Base-by-base conservation (phyloP, 1,284 basidiomycete species). In the Limonomyces culmigenus region DNA sequence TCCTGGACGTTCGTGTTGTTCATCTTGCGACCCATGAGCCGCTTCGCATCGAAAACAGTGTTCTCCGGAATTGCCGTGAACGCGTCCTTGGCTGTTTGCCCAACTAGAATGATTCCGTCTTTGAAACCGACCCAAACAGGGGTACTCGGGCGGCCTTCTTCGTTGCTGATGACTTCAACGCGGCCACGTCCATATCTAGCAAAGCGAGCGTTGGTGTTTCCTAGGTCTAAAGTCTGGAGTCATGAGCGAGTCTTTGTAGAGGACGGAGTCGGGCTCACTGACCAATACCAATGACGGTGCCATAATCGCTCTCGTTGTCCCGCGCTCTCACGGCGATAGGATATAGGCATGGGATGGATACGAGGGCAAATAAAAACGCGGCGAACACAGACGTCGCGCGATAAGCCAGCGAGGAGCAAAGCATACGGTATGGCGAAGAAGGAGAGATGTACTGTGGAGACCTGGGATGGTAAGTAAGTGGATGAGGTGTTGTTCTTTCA, bases 41-140 rank as follows among this genome's bases (percentile, higher is more conserved):
- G 91, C 59, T 97, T 97, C 42, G 91, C 89, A 59, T 96, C 92
- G 53, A 96, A 97, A 47, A 95, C 81, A 8, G 92, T 97, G 64
- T 96, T 96, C 55, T 75, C 60, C 17, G 92, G 89, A 62, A 93
- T 93, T 13, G 74, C 65, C 52, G 77, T 74, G 61, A 67, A 80
- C 1, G 76, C 78, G 46, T 85, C 85, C 56, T 83, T 86, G 30
- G 81, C 80, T 36, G 67, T 61, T 53, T 86, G 79, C 47, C 79
- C 80, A 42, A 86, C 71, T 52, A 97, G 70, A 56, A 92, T 79
- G 59, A 98, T 93, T 1, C 89, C 86, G 6, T 89, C 80, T 33
- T 76, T 73, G 64, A 95, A 95, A 44, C 69, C 67, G 45, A 95
- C 91, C 84, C 84, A 91, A 51, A 86, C 93, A 30, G 91, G 89